phyloP scores from a whole-genome alignment of 1,284 basidiomycete genomes.

The Acaromyces ingoldii region DNA sequence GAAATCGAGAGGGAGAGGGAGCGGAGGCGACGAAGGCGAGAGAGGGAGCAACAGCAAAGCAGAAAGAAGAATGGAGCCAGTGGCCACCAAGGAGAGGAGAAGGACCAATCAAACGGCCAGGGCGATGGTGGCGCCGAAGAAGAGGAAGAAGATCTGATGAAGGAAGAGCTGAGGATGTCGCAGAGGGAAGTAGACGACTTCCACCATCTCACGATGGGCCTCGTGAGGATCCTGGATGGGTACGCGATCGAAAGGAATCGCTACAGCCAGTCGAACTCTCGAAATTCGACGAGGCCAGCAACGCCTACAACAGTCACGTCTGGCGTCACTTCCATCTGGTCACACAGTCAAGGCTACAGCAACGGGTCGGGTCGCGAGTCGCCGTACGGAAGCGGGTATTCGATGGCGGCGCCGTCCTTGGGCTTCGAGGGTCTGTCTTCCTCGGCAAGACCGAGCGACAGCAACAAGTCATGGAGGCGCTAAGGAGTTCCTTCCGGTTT shows the following conservation, averaged over 20 bases:
- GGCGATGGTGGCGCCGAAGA: slow-evolving; percentile 18
- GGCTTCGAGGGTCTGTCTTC: too few species aligned
- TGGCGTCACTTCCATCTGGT: too few species aligned
- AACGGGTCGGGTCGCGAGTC: too few species aligned
- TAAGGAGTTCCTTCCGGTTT: too few species aligned
- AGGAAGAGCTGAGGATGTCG: slow-evolving; percentile 26
- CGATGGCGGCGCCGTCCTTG: too few species aligned
- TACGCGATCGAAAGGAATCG: slow-evolving; percentile 29
- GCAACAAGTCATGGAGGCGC: too few species aligned
- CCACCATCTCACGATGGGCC: slow-evolving; percentile 30
- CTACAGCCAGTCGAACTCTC: neutral
- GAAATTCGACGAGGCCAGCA: neutral
- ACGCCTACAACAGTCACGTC: neutral
- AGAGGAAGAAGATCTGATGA: slow-evolving; percentile 8
- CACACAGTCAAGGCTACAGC: neutral
- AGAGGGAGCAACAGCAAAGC: slow-evolving; percentile 1
- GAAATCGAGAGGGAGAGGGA: neutral
- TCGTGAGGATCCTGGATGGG: slow-evolving; percentile 38
- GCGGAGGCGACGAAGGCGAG: slow-evolving; percentile 1
- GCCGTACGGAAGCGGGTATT: too few species aligned
- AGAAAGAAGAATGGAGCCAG: slow-evolving; percentile 1
- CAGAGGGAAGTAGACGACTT: slow-evolving; percentile 41
- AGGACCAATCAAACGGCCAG: slow-evolving; percentile 12
- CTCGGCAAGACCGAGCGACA: too few species aligned
- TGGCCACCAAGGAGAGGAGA: neutral